Evolutionary conservation across 2,329 filamentous ascomycete genomes (phyloP).

Genomic region (Paracoccidioides brasiliensis): DNA sequence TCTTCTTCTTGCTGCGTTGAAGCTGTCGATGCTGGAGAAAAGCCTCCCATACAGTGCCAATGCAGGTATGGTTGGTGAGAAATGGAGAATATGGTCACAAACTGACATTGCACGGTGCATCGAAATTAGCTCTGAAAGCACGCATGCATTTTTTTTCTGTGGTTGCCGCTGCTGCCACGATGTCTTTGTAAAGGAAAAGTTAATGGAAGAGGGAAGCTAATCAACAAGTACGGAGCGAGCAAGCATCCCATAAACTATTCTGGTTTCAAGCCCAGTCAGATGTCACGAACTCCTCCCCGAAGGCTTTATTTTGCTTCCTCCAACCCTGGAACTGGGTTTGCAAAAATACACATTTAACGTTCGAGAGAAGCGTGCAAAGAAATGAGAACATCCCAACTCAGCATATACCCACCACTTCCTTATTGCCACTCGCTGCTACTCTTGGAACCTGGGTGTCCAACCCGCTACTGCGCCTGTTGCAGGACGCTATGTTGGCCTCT

Average conservation of each 20-base stretch:
- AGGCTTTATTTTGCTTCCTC: not conserved
- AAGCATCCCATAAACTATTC: not conserved
- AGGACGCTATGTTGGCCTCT: too few species aligned
- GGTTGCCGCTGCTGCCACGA: not conserved
- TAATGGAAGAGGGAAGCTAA: not conserved
- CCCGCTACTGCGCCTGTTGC: too few species aligned
- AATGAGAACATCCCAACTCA: not conserved
- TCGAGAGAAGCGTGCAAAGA: not conserved
- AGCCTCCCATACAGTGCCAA: not conserved
- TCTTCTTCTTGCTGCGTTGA: not conserved
- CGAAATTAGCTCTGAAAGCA: not conserved
- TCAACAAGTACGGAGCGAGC: not conserved
- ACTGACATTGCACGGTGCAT: not conserved
- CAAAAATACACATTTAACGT: not conserved
- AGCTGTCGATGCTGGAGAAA: not conserved
- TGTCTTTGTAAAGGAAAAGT: not conserved
- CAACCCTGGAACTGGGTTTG: not conserved
- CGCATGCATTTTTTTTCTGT: not conserved
- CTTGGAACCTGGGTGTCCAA: too few species aligned
- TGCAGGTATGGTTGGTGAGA: not conserved
- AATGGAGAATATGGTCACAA: not conserved
- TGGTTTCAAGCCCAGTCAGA: not conserved
- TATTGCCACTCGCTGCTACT: too few species aligned
- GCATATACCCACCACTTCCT: too few species aligned
- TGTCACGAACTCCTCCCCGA: not conserved